A percentile compares a stretch with the other conserved stretches of the same genome.
Evolutionary conservation across 1,284 basidiomycete species (phyloP).

Genomic region (Tylopilus sp.): DNA sequence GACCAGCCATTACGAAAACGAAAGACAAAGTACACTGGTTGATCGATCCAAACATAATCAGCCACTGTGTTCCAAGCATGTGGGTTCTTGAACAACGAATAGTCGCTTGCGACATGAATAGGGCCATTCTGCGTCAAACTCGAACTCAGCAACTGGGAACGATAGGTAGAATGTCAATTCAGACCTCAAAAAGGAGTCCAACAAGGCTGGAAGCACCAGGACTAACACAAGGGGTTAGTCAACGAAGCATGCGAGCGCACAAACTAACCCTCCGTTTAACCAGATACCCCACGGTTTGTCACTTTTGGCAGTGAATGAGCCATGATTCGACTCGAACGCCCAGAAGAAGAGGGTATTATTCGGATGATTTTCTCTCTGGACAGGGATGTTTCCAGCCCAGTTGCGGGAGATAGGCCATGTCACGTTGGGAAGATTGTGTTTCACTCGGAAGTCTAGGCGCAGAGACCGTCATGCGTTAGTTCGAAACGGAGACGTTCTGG

Average conservation of each 20-base stretch:
- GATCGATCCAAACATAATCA: slow-evolving; percentile 68
- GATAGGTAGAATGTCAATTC: neutral
- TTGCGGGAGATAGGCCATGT: slow-evolving; percentile 52
- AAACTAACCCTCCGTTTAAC: slow-evolving; percentile 65
- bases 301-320: slow-evolving; percentile 50
- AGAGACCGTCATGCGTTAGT: too few relatives aligned
- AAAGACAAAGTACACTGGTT: slow-evolving; percentile 53
- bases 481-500: too few relatives aligned
- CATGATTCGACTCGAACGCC: slow-evolving; percentile 58
- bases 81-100: slow-evolving; percentile 45
- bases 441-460: slow-evolving; percentile 52
- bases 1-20: neutral
- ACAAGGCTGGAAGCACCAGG: slow-evolving; percentile 65
- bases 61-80: slow-evolving; percentile 59
- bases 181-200: slow-evolving; percentile 62
- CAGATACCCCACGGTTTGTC: slow-evolving; percentile 67
- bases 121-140: slow-evolving; percentile 31
- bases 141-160: too few relatives aligned
- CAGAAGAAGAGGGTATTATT: slow-evolving; percentile 65
- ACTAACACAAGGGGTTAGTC: slow-evolving; percentile 30
- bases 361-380: slow-evolving; percentile 57
- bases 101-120: slow-evolving; percentile 49
- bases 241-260: neutral
- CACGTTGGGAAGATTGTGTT: slow-evolving; percentile 57
- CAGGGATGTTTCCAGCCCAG: slow-evolving; percentile 67